Conservation (phyloP, 2,329 filamentous ascomycete genomes). For the Akanthomyces uredinophilus region DNA sequence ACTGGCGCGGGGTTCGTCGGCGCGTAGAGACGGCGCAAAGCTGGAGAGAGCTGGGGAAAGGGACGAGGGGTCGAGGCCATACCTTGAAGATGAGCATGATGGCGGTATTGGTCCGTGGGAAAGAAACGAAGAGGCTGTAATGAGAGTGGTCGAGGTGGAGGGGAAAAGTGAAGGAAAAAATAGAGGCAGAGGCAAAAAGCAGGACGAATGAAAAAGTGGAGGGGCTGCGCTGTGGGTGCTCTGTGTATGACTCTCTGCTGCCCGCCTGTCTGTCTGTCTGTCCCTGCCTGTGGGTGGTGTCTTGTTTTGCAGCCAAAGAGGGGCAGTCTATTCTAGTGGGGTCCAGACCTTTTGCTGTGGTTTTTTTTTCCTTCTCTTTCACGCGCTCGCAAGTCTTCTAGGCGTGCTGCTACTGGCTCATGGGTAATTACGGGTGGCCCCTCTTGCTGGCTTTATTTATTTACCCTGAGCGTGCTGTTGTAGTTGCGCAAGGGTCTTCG, state of each 20-base stretch:
- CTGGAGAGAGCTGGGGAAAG: not conserved
- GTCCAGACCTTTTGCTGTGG: not conserved
- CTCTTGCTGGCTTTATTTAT: not conserved
- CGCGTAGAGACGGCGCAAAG: not conserved
- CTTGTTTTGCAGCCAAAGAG: not conserved
- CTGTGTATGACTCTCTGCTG: not conserved
- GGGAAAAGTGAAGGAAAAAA: not conserved
- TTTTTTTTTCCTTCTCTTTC: not conserved
- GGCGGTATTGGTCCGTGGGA: conserved; percentile 11
- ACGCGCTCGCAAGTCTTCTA: not conserved
- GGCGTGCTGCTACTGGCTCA: not conserved
- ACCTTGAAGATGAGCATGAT: conserved; percentile 16
- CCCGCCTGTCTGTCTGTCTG: not conserved
- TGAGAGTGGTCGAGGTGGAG: conserved; percentile 8
- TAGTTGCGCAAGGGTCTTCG: not conserved
- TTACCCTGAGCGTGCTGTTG: not conserved
- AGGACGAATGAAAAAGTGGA: conserved; percentile 11
- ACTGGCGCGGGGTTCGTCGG: not conserved
- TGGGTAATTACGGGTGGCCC: not conserved
- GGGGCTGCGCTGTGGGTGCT: not conserved
- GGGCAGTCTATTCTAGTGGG: conserved; percentile 10
- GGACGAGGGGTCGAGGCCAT: not conserved
- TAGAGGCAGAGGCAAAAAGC: not conserved
- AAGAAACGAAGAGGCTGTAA: not conserved
- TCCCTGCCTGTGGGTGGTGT: not conserved